These are phyloP conservation scores for Anthoceros angustus DNA, from an alignment of 225 moss, liverwort and hornwort species.

Conservation along the genomic window DNA sequence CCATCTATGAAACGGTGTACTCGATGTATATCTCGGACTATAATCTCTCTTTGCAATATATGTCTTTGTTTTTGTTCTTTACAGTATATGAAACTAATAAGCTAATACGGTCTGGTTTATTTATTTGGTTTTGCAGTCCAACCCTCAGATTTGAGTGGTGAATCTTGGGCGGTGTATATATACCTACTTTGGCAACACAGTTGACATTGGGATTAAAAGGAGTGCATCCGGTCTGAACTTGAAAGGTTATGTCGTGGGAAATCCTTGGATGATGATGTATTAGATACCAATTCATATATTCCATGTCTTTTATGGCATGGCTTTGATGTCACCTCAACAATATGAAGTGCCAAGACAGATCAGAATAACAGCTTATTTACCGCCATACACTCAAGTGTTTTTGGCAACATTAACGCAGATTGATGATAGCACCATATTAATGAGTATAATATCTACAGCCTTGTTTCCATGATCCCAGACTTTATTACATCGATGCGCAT, in stretches of 20 bases:
- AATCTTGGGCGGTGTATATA: not conserved
- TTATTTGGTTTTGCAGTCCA: not conserved
- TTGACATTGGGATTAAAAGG: no score
- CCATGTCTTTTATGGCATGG: not conserved
- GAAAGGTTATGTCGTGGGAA: not conserved
- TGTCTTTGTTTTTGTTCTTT: no score
- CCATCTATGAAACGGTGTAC: no score
- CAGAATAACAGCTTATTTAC: not conserved
- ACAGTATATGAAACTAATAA: no score
- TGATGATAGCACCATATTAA: not conserved
- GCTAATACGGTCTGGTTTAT: no score
- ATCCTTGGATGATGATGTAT: not conserved
- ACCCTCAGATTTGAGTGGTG: not conserved
- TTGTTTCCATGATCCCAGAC: not conserved
- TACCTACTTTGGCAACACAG: not conserved
- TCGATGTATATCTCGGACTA: no score
- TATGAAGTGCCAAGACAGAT: not conserved
- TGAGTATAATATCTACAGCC: not conserved
- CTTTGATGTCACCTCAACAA: not conserved
- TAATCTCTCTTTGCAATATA: no score
- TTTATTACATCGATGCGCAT: no score
- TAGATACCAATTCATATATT: not conserved
- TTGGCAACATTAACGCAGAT: not conserved
- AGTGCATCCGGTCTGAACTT: not conserved
- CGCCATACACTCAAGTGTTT: not conserved